Percentiles rank a stretch among this genome's conserved stretches.
Evolutionary conservation across 176 grass and related monocot species (phyloP).

Genomic region (Guadua angustifolia): DNA sequence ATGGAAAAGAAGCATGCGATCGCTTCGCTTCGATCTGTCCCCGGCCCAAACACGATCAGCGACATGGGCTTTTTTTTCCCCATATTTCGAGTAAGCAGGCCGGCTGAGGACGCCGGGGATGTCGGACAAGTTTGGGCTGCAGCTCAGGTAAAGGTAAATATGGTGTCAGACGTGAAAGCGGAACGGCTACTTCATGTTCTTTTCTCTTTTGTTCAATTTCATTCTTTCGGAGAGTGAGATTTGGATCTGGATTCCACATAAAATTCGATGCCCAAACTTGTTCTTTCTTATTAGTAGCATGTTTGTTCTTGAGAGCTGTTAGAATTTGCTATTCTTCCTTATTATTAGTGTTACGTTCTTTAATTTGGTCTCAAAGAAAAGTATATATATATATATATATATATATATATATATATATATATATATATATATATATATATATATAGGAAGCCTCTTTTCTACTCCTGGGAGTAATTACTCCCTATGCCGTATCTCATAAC

Average conservation of each 20-base stretch:
- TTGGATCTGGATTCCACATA: background rate
- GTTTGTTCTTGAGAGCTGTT: background rate
- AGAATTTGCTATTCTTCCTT: background rate
- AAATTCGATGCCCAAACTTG: background rate
- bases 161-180: background rate
- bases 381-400: background rate
- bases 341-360: background rate
- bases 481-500: too few species aligned
- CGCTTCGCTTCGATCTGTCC: too few species aligned
- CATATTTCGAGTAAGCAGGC: background rate
- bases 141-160: background rate
- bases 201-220: background rate
- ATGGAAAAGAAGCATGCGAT: too few species aligned
- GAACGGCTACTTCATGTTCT: background rate
- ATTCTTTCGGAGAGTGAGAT: background rate
- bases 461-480: too few species aligned
- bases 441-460: too few species aligned
- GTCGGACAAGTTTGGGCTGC: background rate
- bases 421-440: background rate
- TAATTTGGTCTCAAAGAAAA: background rate
- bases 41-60: background rate
- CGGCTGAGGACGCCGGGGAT: background rate
- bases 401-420: background rate
- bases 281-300: background rate
- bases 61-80: background rate